Percentiles rank a stretch among this genome's conserved stretches.
These are phyloP conservation scores for Talaromyces sp. DNA, from an alignment of 2,329 filamentous ascomycete species.

Conservation along the genomic window DNA sequence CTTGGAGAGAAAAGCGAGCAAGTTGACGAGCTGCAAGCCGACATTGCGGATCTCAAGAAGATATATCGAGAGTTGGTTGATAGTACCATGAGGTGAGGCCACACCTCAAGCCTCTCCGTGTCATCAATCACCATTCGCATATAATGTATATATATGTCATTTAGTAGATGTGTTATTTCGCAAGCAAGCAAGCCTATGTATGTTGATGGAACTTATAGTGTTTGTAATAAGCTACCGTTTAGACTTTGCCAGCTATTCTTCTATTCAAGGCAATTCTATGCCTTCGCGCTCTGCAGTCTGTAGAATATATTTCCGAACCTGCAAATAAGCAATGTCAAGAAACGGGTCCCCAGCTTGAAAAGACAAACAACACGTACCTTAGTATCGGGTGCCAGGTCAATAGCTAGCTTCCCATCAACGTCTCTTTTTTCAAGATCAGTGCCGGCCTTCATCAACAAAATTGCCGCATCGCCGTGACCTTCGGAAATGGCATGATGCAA, in stretches of 20 bases:
- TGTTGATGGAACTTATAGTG: constrained; percentile 7
- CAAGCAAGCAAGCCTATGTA: constrained; percentile 3
- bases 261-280: constrained; percentile 54
- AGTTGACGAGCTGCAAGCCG: constrained; percentile 82
- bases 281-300: constrained; percentile 78
- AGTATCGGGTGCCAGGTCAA: constrained; percentile 79
- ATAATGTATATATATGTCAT: constrained; percentile 16
- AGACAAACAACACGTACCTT: constrained; percentile 54
- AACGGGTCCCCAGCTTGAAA: not conserved
- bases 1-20: constrained; percentile 94
- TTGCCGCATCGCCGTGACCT: constrained; percentile 71
- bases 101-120: not conserved
- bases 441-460: constrained; percentile 76
- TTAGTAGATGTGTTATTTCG: constrained; percentile 9
- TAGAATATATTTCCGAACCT: constrained; percentile 72
- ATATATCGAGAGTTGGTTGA: constrained; percentile 94
- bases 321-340: not conserved
- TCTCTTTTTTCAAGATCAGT: constrained; percentile 78
- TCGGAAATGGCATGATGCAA: constrained; percentile 67
- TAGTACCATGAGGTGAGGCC: constrained; percentile 63
- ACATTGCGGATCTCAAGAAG: constrained; percentile 88
- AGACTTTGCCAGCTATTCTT: constrained; percentile 12
- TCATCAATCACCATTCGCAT: constrained; percentile 5
- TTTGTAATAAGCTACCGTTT: constrained; percentile 3
- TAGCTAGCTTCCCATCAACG: constrained; percentile 61